phyloP scores from a whole-genome alignment of 805 yeast genomes.

The Teunomyces barrocoloradensis region DNA sequence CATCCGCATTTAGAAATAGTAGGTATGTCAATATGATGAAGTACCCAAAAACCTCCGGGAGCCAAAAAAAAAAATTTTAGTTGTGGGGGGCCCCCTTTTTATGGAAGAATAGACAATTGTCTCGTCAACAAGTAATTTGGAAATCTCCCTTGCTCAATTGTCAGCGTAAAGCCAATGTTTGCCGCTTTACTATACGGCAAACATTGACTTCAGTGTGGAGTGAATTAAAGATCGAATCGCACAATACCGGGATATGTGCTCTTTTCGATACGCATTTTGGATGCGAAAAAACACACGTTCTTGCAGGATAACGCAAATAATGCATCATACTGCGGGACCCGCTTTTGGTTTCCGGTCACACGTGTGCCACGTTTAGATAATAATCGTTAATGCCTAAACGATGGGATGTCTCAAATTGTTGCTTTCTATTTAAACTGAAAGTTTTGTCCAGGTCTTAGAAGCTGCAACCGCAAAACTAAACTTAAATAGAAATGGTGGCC shows the following conservation, averaged over 20 bases:
- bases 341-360: background rate
- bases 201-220: no score
- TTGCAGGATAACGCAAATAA: background rate
- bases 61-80: no score
- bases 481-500: background rate
- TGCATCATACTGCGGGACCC: background rate
- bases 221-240: no score
- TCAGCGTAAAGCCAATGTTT: no score
- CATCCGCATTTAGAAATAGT: background rate
- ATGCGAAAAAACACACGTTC: constrained; percentile 3
- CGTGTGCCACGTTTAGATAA: constrained; percentile 1
- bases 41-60: background rate
- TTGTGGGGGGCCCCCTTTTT: no score
- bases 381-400: background rate
- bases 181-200: no score
- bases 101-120: no score
- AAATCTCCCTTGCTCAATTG: no score
- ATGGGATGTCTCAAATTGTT: background rate
- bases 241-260: background rate
- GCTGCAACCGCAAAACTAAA: background rate
- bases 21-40: background rate
- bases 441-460: background rate
- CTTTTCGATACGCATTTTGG: background rate
- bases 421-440: background rate
- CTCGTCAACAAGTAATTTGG: no score